Conservation (phyloP, 75 land plant genomes). For the Isoetes taiwanensis region DNA sequence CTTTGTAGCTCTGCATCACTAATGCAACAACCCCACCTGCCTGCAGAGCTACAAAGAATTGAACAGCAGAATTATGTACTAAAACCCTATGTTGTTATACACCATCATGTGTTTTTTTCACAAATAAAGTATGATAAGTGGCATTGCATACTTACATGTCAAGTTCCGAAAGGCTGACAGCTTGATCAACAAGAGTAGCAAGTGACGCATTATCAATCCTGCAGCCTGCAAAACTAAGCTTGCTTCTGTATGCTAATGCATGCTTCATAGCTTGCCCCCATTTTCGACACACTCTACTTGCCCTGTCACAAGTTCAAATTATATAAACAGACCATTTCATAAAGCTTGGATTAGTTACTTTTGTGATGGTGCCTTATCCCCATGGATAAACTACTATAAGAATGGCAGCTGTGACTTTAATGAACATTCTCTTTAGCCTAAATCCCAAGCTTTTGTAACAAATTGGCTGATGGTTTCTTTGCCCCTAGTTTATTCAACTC, state of each 20-base stretch:
- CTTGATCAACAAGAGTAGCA: slow-evolving; percentile 36
- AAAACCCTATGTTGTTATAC: too few relatives aligned
- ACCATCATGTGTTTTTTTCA: neutral
- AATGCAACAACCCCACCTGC: slow-evolving; percentile 80
- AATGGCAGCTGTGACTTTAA: too few relatives aligned
- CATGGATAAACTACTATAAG: too few relatives aligned
- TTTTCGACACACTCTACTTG: slow-evolving; percentile 63
- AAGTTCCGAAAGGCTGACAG: slow-evolving; percentile 54
- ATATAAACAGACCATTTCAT: too few relatives aligned
- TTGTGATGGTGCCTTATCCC: too few relatives aligned
- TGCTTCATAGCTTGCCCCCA: slow-evolving; percentile 68
- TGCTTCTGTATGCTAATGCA: slow-evolving; percentile 44
- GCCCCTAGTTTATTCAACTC: too few relatives aligned
- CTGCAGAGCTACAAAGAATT: slow-evolving; percentile 60
- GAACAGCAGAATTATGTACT: too few relatives aligned
- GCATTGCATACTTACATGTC: slow-evolving; percentile 37
- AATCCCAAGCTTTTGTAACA: too few relatives aligned
- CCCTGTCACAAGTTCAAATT: slow-evolving; percentile 48
- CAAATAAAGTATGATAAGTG: neutral
- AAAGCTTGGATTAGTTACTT: too few relatives aligned
- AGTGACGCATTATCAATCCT: slow-evolving; percentile 63
- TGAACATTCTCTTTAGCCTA: too few relatives aligned
- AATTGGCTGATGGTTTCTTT: too few relatives aligned
- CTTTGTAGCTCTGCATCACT: slow-evolving; percentile 56
- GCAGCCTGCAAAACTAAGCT: slow-evolving; percentile 74